These are phyloP conservation scores for Backusella mclennaniae DNA, from an alignment of 192 early-diverging fungal species.

Conservation along the genomic window DNA sequence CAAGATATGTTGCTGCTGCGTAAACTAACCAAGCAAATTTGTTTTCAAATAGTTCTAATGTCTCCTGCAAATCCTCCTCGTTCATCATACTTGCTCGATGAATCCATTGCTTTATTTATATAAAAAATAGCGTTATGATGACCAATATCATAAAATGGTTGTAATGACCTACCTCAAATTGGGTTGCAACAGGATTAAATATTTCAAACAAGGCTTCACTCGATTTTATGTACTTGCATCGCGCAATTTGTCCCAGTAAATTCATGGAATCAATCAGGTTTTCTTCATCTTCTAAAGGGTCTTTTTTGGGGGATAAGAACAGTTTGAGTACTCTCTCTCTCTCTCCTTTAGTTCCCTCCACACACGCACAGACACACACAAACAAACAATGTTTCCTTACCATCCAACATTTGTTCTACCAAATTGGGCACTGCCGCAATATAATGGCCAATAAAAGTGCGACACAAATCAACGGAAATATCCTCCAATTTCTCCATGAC, in stretches of 20 bases:
- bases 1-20: conserved; percentile 64
- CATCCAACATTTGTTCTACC: conserved; percentile 55
- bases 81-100: conserved; percentile 12
- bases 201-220: conserved; percentile 45
- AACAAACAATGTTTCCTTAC: conserved; percentile 23
- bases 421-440: conserved; percentile 47
- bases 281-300: conserved; percentile 68
- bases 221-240: conserved; percentile 65
- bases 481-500: conserved; percentile 44
- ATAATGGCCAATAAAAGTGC: conserved; percentile 48
- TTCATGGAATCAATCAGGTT: conserved; percentile 63
- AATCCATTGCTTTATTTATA: conserved; percentile 6
- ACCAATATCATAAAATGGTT: background rate
- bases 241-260: conserved; percentile 65
- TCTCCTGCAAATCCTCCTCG: conserved; percentile 41
- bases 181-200: conserved; percentile 57
- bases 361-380: no score
- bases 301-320: conserved; percentile 30
- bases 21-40: conserved; percentile 87
- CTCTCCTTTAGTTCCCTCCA: background rate
- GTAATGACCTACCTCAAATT: conserved; percentile 46
- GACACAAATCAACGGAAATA: conserved; percentile 47
- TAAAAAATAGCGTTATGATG: background rate
- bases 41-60: conserved; percentile 48
- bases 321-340: background rate